Evolutionary conservation across 306 rosid genomes (phyloP), one percentile per base, ranked within the genome.

Genomic region (Dalbergia oliveri): DNA sequence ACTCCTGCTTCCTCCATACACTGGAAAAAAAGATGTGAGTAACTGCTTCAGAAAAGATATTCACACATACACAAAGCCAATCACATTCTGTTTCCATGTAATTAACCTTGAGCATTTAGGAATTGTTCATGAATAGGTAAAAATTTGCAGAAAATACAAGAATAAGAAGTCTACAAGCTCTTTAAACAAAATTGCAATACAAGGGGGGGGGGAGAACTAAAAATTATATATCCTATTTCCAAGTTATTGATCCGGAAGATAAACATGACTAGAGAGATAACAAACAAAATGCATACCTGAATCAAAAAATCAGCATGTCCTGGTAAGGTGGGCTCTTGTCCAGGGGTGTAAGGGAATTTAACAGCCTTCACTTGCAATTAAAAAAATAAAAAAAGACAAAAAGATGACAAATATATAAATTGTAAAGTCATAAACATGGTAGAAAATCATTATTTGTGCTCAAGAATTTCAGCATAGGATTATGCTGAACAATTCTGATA

Each of bases 1-100:
- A 92, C 97, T 54, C 88, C 91, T 16, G 97, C 98, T 81, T 91
- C 98, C 83, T 88, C 92, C 97, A 94, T 92, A 74, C 87, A 87
- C 98, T 94, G 84, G 4, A 14, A 18, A 73, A 66, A 79, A 18
- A 14, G 62, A 26, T 26, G 31, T 21, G 47, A 49, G 47, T 21
- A 62, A 80, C 18, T 37, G 41, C 41, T 4, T 37, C 39, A 43
- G 12, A 61, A 18, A 59, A 53, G 13, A 45, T 31, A 57, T n/a
- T 23, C 34, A 69, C 72, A 56, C 72, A 45, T 4, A 19, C 72
- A 26, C 19, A 63, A 45, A 56, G 44, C 21, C 11, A 78, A 68
- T 51, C 66, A 73, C 15, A 61, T 68, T 69, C 76, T 54, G n/a
- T 54, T 74, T 68, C 81, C 43, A 78, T 61, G 50, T 8, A 72